Evolutionary conservation across 768 basidiomycete species (phyloP).

Genomic region (Coprinopsis strossmayeri): DNA sequence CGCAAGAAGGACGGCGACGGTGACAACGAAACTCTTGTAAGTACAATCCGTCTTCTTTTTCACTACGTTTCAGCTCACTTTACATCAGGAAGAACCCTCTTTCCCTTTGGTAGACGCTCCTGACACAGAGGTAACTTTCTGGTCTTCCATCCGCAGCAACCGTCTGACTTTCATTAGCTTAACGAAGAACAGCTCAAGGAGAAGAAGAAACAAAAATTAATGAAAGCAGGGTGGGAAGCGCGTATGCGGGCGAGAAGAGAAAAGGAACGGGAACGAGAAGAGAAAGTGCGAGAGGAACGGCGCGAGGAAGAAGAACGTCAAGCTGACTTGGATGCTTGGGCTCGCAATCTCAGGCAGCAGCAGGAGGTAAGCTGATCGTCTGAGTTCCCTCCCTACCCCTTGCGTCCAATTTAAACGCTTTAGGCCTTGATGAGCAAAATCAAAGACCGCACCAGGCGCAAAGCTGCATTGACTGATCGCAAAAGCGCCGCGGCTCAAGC

Average conservation of each 20-base stretch:
- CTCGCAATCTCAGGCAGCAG: slow-evolving; percentile 60
- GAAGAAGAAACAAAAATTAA: slow-evolving; percentile 86
- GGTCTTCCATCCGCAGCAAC: slow-evolving; percentile 10
- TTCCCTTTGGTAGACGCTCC: slow-evolving; percentile 92
- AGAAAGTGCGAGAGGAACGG: slow-evolving; percentile 63
- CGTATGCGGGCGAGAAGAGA: slow-evolving; percentile 78
- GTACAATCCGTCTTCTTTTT: background rate
- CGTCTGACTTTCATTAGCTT: slow-evolving; percentile 35
- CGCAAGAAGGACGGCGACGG: slow-evolving; percentile 71
- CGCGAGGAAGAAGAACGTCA: slow-evolving; percentile 73
- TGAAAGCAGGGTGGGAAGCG: slow-evolving; percentile 93
- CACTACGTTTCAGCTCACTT: background rate
- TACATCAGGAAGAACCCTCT: slow-evolving; percentile 66
- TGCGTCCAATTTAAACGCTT: background rate
- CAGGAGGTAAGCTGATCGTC: slow-evolving; percentile 55
- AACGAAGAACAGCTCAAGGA: slow-evolving; percentile 92
- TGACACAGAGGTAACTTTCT: slow-evolving; percentile 62
- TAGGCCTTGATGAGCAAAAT: slow-evolving; percentile 79
- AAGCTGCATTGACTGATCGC: slow-evolving; percentile 79
- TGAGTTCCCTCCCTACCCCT: background rate
- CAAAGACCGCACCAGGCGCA: slow-evolving; percentile 73
- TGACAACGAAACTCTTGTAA: no score
- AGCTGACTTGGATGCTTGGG: slow-evolving; percentile 68
- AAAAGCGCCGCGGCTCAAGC: slow-evolving; percentile 95
- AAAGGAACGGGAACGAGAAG: slow-evolving; percentile 80